Evolutionary conservation across 176 grass and related monocot genomes (phyloP).

Genomic region (Oryza australiensis): DNA sequence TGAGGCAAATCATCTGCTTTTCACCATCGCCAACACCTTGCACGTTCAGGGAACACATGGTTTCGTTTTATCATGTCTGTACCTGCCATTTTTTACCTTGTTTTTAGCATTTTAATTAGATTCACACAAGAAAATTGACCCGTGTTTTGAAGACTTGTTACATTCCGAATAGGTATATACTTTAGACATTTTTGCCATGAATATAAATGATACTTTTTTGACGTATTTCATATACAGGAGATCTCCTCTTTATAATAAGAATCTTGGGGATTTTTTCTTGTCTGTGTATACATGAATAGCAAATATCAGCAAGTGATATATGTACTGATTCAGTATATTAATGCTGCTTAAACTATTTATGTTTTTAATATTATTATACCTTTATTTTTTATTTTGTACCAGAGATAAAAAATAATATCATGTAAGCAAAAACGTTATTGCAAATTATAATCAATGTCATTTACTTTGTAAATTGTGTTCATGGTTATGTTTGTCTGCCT

Average conservation of each 20-base stretch:
- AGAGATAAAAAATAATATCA: no score
- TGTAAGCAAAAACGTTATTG: background rate
- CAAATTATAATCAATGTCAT: background rate
- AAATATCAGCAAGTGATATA: no score
- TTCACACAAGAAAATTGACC: background rate
- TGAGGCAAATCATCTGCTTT: slow-evolving; percentile 17
- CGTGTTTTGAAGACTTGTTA: no score
- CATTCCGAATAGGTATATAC: no score
- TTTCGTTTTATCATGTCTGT: background rate
- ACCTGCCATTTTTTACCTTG: background rate
- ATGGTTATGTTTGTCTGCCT: background rate
- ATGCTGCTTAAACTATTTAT: no score
- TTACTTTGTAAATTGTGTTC: background rate
- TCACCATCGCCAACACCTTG: background rate
- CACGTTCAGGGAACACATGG: background rate
- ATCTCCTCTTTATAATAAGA: background rate
- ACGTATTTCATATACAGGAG: background rate
- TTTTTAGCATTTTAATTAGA: background rate
- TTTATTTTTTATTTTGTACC: no score
- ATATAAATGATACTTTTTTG: background rate
- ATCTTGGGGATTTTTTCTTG: background rate
- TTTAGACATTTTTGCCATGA: background rate
- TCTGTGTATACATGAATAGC: no score
- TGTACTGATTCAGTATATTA: no score
- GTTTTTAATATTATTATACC: no score